Conservation (phyloP, 2,329 filamentous ascomycete species). For the Xylaria hypoxylon region DNA sequence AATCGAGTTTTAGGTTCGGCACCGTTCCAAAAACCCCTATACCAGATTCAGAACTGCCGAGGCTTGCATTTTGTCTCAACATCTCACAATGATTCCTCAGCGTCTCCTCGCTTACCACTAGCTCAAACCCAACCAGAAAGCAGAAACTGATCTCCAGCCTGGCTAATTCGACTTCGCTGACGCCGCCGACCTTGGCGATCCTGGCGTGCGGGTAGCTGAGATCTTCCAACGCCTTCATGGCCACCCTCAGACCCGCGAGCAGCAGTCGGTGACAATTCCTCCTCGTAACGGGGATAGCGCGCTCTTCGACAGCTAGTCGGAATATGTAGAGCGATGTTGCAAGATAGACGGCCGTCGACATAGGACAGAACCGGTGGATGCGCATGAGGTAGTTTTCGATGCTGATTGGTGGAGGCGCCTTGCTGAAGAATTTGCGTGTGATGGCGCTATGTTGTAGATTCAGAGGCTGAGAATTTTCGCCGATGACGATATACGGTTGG, state of each 20-base stretch:
- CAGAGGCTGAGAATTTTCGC: constrained; percentile 77
- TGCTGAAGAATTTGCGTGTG: constrained; percentile 93
- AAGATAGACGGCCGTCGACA: constrained; percentile 93
- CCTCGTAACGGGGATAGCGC: constrained; percentile 81
- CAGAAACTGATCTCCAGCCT: constrained; percentile 90
- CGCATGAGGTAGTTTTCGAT: constrained; percentile 87
- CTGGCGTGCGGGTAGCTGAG: constrained; percentile 86
- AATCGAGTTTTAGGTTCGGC: constrained; percentile 41
- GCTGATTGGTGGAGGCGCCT: constrained; percentile 83
- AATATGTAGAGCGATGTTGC: constrained; percentile 90
- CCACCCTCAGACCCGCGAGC: constrained; percentile 84
- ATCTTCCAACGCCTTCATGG: constrained; percentile 96
- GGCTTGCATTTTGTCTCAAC: constrained; percentile 55
- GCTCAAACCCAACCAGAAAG: constrained; percentile 85
- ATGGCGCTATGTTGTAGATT: constrained; percentile 86
- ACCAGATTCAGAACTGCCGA: not conserved
- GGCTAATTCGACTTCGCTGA: constrained; percentile 83
- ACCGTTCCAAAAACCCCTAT: constrained; percentile 25
- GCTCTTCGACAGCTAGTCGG: constrained; percentile 80
- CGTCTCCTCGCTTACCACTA: constrained; percentile 71
- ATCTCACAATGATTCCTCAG: constrained; percentile 75
- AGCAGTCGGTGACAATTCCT: constrained; percentile 89
- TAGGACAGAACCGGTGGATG: constrained; percentile 90
- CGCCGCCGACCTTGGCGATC: constrained; percentile 88
- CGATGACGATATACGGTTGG: constrained; percentile 70